Evolutionary conservation across 1,284 basidiomycete genomes (phyloP), one percentile per base, ranked within the genome.

Genomic region (Ustilago nuda): DNA sequence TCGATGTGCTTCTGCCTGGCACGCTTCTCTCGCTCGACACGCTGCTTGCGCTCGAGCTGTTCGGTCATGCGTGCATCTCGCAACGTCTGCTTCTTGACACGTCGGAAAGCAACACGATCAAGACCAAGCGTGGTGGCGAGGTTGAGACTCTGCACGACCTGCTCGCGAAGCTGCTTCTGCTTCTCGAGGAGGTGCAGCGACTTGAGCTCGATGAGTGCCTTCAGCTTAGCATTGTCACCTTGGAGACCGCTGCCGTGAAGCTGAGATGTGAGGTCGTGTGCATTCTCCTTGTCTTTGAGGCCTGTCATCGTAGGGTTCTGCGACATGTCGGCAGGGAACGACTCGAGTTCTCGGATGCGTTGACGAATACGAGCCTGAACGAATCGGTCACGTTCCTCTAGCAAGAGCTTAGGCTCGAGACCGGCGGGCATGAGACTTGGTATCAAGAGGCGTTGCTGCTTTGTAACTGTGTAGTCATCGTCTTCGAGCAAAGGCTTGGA

Each of bases 1-100:
- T 96, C 94, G 82, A 97, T 90, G 84, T 99, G 97, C 85, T 97
- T 95, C 88, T 95, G 93, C 87, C 98, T 97, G 55, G 95, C 95
- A 39, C 94, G 91, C 58, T 92, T 91, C 87, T 99, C 96, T 27
- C 95, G 91, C 77, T 99, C 95, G 8, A 91, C 89, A 32, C 95
- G 92, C 86, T 99, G 97, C 85, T 93, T 92, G 66, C 94, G 90
- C 87, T 99, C 97, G 15, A 93, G 90, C 76, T 91, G 90, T 87
- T 99, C 97, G 2, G 94, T 98, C 86, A 90, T 91, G 43, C 94
- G 92, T 19, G 94, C 94, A 83, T 98, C 95, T 17, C 94, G 91
- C 39, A 98, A 88, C 0, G 92, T 92, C 35, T 94, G 93, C 84
- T 95, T 96, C 80, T 94, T 91, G 66, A 91, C 90, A 41, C 94